Conservation (phyloP, 2,329 filamentous ascomycete species). For the Hymenoscyphus salicellus region DNA sequence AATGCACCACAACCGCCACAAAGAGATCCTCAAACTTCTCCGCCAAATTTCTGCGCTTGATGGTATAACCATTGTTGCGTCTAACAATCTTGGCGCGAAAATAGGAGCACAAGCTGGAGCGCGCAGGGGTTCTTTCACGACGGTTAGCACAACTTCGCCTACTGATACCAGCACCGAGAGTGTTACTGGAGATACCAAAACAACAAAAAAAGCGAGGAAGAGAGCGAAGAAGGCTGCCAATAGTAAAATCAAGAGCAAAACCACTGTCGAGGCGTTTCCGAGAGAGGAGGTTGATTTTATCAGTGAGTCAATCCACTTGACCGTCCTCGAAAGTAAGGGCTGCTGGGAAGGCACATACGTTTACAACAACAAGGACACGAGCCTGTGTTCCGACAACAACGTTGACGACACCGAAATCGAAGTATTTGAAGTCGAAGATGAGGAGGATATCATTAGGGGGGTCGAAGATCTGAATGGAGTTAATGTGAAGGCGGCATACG, state of each 20-base stretch:
- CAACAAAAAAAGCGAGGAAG: conserved; percentile 29
- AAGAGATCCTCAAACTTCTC: conserved; percentile 32
- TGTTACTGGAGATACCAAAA: conserved; percentile 9
- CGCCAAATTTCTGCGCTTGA: conserved; percentile 29
- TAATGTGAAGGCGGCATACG: conserved; percentile 20
- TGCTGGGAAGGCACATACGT: conserved; percentile 30
- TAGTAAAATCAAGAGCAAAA: conserved; percentile 13
- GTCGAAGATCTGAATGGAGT: conserved; percentile 3
- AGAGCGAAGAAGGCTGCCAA: conserved; percentile 27
- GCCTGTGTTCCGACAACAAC: neutral
- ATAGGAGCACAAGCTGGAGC: neutral
- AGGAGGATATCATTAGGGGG: conserved; percentile 7
- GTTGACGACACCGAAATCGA: conserved; percentile 7
- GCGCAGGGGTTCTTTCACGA: conserved; percentile 11
- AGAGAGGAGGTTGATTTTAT: conserved; percentile 30
- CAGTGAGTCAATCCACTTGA: conserved; percentile 32
- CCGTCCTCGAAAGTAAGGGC: conserved; percentile 31
- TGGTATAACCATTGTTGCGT: conserved; percentile 13
- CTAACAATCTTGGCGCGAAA: conserved; percentile 8
- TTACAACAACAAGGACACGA: conserved; percentile 17
- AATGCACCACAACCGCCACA: conserved; percentile 34
- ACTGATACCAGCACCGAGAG: conserved; percentile 27
- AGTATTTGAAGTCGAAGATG: conserved; percentile 4
- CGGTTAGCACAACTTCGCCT: conserved; percentile 11
- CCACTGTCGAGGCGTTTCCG: conserved; percentile 25